Evolutionary conservation across 2,329 filamentous ascomycete genomes (phyloP).

Genomic region (Penicillium sclerotiorum): DNA sequence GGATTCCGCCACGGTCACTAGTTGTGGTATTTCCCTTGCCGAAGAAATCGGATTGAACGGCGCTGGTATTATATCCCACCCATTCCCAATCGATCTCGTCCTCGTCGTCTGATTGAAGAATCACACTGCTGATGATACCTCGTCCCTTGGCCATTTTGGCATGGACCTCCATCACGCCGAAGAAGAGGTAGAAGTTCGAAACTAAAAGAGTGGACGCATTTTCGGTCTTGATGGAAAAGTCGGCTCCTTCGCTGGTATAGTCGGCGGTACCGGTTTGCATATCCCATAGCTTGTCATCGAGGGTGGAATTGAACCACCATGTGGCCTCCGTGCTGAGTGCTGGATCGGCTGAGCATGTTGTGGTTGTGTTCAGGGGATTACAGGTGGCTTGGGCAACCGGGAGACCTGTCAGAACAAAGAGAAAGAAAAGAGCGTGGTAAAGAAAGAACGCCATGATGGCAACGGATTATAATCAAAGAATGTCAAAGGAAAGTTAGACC

Average conservation of each 20-base stretch:
- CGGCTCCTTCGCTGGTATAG: slow-evolving; percentile 66
- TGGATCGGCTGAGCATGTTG: slow-evolving; percentile 69
- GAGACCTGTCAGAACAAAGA: background rate
- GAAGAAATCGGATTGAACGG: slow-evolving; percentile 86
- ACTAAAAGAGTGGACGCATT: slow-evolving; percentile 78
- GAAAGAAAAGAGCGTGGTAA: background rate
- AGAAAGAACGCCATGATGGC: background rate
- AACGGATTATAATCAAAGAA: background rate
- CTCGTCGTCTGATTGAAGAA: slow-evolving; percentile 79
- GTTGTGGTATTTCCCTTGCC: slow-evolving; percentile 78
- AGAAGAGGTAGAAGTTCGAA: slow-evolving; percentile 83
- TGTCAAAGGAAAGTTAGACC: background rate
- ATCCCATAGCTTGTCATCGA: slow-evolving; percentile 58
- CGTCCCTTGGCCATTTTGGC: slow-evolving; percentile 76
- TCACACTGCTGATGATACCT: slow-evolving; percentile 80
- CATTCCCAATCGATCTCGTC: slow-evolving; percentile 79
- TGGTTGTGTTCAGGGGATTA: slow-evolving; percentile 65
- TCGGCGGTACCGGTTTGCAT: slow-evolving; percentile 66
- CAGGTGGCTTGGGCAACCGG: slow-evolving; percentile 48
- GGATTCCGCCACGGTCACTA: slow-evolving; percentile 82
- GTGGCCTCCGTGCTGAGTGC: slow-evolving; percentile 66
- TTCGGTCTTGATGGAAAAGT: slow-evolving; percentile 66
- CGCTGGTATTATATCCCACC: slow-evolving; percentile 41
- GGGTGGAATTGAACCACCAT: slow-evolving; percentile 66
- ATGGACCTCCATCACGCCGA: slow-evolving; percentile 74